These are phyloP conservation scores for Alnus glutinosa DNA, from an alignment of 306 rosid species.

Conservation along the genomic window DNA sequence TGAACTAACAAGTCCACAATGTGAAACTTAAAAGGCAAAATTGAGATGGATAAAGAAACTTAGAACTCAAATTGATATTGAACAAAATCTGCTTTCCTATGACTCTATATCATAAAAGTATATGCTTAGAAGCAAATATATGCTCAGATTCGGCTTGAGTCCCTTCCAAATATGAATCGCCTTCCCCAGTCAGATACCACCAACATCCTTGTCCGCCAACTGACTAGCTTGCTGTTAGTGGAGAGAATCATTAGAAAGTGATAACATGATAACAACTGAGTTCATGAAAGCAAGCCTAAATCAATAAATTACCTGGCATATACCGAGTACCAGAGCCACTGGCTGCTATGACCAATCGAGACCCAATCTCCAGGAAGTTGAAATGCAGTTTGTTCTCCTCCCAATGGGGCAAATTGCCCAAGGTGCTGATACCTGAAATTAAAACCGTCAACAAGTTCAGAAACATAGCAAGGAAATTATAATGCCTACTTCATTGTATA, in stretches of 20 bases:
- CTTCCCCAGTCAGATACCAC: constrained; percentile 85
- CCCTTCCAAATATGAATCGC: constrained; percentile 83
- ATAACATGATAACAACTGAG: background rate
- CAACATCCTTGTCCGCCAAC: constrained; percentile 88
- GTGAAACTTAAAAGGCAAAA: background rate
- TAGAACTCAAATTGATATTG: background rate
- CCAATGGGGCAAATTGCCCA: constrained; percentile 96
- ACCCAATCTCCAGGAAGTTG: constrained; percentile 99
- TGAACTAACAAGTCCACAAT: background rate
- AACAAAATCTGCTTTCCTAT: background rate
- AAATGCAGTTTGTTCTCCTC: constrained; percentile 94
- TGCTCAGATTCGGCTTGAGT: constrained; percentile 65
- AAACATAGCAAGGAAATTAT: constrained; percentile 6
- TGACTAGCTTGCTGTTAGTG: constrained; percentile 83
- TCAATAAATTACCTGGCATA: constrained; percentile 69
- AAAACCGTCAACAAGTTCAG: constrained; percentile 22
- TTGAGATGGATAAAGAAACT: background rate
- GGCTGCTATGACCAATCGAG: constrained; percentile 85
- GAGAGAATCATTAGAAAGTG: background rate
- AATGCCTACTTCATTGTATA: background rate
- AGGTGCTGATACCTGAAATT: constrained; percentile 75
- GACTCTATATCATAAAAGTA: background rate
- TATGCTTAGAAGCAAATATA: background rate
- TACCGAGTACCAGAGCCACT: constrained; percentile 98
- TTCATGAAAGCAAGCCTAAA: background rate